phyloP scores from a whole-genome alignment of 2,329 filamentous ascomycete genomes.

The Pyrenophora graminea region DNA sequence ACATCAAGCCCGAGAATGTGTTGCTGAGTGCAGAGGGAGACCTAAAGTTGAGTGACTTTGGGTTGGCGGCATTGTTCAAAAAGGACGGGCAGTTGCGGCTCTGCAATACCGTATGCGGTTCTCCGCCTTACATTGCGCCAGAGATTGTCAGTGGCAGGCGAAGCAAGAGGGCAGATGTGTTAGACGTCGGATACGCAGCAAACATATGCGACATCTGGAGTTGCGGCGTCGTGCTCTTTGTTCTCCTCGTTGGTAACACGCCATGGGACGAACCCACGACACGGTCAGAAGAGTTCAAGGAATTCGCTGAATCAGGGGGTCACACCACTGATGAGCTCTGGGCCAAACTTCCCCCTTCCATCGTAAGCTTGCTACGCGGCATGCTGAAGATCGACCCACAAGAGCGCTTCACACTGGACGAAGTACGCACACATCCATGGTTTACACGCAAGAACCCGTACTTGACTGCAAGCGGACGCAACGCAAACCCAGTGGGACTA shows the following conservation, averaged over 20 bases:
- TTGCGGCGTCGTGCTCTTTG: slow-evolving; percentile 96
- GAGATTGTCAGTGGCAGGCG: slow-evolving; percentile 70
- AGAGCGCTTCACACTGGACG: slow-evolving; percentile 80
- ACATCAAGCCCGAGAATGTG: slow-evolving; percentile 83
- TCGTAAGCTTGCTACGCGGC: slow-evolving; percentile 81
- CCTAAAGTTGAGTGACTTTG: slow-evolving; percentile 95
- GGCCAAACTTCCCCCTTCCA: slow-evolving; percentile 73
- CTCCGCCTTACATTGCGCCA: slow-evolving; percentile 94
- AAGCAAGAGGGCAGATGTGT: slow-evolving; percentile 53
- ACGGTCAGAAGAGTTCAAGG: slow-evolving; percentile 86
- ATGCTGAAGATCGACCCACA: slow-evolving; percentile 84
- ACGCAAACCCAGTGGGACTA: slow-evolving; percentile 77
- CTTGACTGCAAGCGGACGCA: slow-evolving; percentile 72
- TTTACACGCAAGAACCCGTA: slow-evolving; percentile 82
- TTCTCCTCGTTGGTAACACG: slow-evolving; percentile 91
- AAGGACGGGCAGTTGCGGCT: slow-evolving; percentile 82
- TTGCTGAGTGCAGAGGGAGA: slow-evolving; percentile 82
- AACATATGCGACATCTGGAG: slow-evolving; percentile 95
- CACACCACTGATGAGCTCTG: slow-evolving; percentile 84
- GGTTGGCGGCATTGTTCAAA: slow-evolving; percentile 89
- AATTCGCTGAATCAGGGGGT: slow-evolving; percentile 81
- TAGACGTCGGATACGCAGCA: slow-evolving; percentile 68
- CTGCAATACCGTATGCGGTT: slow-evolving; percentile 89
- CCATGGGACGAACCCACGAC: slow-evolving; percentile 93
- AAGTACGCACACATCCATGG: slow-evolving; percentile 92